Conservation (phyloP, 768 basidiomycete genomes). For the Hortiboletus campestris region DNA sequence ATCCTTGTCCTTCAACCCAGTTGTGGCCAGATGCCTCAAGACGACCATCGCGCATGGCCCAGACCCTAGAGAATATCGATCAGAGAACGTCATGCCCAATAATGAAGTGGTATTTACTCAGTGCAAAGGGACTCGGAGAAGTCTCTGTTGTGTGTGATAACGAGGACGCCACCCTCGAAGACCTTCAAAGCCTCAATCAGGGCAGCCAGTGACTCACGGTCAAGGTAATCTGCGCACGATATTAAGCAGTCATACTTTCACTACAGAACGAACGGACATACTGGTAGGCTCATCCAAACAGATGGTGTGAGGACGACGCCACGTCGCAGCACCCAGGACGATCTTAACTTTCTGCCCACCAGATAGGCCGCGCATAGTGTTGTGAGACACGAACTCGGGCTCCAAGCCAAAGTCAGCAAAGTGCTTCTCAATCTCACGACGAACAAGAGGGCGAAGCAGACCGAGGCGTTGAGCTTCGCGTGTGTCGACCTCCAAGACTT, state of each 20-base stretch:
- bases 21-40: constrained; percentile 98
- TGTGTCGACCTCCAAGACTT: constrained; percentile 95
- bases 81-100: neutral
- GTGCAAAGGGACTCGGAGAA: constrained; percentile 98
- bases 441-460: constrained; percentile 93
- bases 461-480: constrained; percentile 96
- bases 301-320: constrained; percentile 98
- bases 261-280: constrained; percentile 33
- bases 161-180: constrained; percentile 97
- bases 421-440: constrained; percentile 98
- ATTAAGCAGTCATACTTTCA: neutral
- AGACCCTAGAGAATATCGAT: constrained; percentile 51
- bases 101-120: constrained; percentile 45
- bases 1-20: constrained; percentile 99
- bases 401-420: constrained; percentile 99
- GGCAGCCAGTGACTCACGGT: constrained; percentile 98
- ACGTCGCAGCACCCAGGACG: constrained; percentile 96
- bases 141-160: constrained; percentile 98
- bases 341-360: constrained; percentile 99
- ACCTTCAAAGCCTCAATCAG: constrained; percentile 97
- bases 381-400: constrained; percentile 98
- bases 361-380: constrained; percentile 98
- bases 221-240: constrained; percentile 78
- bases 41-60: constrained; percentile 98
- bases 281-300: constrained; percentile 97